phyloP scores from a whole-genome alignment of 2,329 filamentous ascomycete genomes.

The Fusarium compactum region DNA sequence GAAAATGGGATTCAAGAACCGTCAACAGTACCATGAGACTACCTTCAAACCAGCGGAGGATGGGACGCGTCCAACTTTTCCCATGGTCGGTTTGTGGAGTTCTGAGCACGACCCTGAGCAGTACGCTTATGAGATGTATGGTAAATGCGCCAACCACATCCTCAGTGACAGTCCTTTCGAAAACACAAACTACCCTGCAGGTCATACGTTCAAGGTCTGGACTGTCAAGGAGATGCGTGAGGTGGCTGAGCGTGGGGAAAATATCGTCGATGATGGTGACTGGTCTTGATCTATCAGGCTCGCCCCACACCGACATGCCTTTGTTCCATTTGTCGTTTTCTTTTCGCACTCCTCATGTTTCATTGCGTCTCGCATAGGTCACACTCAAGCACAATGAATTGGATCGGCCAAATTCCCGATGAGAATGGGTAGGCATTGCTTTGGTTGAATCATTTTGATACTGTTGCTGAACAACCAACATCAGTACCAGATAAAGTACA shows the following conservation, averaged over 20 bases:
- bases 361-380: not conserved
- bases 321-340: too few relatives aligned
- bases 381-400: not conserved
- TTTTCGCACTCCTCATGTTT: too few relatives aligned
- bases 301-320: too few relatives aligned
- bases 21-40: not conserved
- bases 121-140: not conserved
- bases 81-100: too few relatives aligned
- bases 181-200: not conserved
- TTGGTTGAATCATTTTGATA: not conserved
- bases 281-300: not conserved
- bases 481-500: not conserved
- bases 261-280: not conserved
- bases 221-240: not conserved
- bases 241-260: not conserved
- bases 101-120: not conserved
- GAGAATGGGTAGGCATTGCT: not conserved
- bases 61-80: too few relatives aligned
- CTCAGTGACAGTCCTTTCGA: not conserved
- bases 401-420: not conserved
- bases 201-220: not conserved
- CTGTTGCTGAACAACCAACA: not conserved
- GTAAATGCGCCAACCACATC: not conserved
- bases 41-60: not conserved
- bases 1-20: not conserved